A percentile compares a stretch with the other conserved stretches of the same genome.
phyloP scores from a whole-genome alignment of 2,329 filamentous ascomycete species.

The Calonectria pteridis region DNA sequence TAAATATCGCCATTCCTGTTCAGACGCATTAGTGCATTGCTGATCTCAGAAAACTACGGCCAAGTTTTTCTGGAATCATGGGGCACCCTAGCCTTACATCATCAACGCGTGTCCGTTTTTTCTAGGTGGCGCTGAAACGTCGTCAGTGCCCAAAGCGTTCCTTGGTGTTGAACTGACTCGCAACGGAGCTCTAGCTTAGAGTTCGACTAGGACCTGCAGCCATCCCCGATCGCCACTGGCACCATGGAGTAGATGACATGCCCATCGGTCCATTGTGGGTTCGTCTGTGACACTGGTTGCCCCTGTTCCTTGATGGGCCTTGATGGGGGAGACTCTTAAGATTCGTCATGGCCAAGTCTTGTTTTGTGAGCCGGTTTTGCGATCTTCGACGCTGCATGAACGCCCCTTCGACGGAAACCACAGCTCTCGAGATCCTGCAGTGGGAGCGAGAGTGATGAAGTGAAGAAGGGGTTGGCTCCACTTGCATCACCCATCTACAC shows the following conservation, averaged over 20 bases:
- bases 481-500: not conserved
- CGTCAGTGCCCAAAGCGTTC: not conserved
- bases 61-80: not conserved
- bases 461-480: not conserved
- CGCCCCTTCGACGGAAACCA: not conserved
- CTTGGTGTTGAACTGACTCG: not conserved
- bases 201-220: not conserved
- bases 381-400: not conserved
- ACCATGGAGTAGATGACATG: not conserved
- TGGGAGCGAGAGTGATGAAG: not conserved
- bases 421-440: not conserved
- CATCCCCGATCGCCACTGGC: slow-evolving; percentile 3
- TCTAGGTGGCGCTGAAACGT: not conserved
- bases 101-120: not conserved
- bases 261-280: not conserved
- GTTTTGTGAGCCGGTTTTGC: not conserved
- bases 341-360: not conserved
- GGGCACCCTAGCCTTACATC: not conserved
- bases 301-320: not conserved
- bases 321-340: not conserved
- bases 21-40: not conserved
- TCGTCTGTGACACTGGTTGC: not conserved
- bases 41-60: not conserved
- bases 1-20: not conserved
- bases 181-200: not conserved